These are phyloP conservation scores for Aspergillus carlsbadensis DNA, from an alignment of 495 filamentous ascomycete species.

Conservation along the genomic window DNA sequence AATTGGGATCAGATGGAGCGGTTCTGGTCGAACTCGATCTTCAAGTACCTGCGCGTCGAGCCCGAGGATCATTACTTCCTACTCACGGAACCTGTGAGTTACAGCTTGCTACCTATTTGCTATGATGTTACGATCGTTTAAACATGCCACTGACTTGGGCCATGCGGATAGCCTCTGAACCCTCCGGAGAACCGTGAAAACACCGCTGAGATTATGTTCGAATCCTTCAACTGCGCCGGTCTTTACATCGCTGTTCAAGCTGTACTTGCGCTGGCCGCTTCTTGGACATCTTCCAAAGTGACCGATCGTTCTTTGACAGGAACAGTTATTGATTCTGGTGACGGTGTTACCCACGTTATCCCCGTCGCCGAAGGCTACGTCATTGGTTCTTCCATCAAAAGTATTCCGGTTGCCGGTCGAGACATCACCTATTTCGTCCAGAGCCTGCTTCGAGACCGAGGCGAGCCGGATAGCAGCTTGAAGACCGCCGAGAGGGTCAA, in stretches of 20 bases:
- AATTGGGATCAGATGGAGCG: constrained; percentile 99
- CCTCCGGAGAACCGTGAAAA: constrained; percentile 98
- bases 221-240: constrained; percentile 98
- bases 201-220: constrained; percentile 99
- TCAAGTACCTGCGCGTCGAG: constrained; percentile 97
- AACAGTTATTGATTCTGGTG: constrained; percentile 96
- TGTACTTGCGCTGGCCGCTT: constrained; percentile 91
- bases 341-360: constrained; percentile 98
- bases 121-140: neutral
- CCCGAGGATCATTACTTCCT: constrained; percentile 98
- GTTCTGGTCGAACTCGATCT: constrained; percentile 99
- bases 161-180: constrained; percentile 72
- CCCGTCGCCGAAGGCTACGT: constrained; percentile 98
- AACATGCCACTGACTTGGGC: constrained; percentile 9
- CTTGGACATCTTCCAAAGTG: constrained; percentile 97
- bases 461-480: constrained; percentile 92
- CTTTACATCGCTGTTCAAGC: constrained; percentile 99
- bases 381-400: constrained; percentile 98
- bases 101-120: neutral
- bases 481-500: constrained; percentile 98
- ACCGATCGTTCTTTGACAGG: constrained; percentile 95
- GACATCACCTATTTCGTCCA: constrained; percentile 99
- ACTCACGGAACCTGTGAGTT: constrained; percentile 86
- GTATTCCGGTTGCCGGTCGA: constrained; percentile 93
- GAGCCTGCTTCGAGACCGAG: constrained; percentile 89